Percentiles rank a stretch among this genome's conserved stretches.
Evolutionary conservation across 208 protist genomes (phyloP).

Genomic region (Phytomonas sp.): DNA sequence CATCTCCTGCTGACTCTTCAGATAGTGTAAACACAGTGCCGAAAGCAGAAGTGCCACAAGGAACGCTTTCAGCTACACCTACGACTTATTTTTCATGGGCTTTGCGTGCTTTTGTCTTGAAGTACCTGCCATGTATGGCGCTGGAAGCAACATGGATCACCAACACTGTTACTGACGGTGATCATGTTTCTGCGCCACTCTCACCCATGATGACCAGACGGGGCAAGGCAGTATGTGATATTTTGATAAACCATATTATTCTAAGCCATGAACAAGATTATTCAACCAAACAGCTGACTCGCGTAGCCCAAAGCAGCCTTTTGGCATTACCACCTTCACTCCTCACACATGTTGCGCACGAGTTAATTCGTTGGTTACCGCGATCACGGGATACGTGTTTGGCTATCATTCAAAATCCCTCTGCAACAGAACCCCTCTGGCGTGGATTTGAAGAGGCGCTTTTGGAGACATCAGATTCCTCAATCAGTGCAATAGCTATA

Average conservation of each 20-base stretch:
- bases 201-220: not conserved
- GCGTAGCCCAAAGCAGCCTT: slow-evolving; percentile 1
- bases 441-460: not conserved
- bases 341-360: not conserved
- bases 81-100: not conserved
- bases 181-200: not conserved
- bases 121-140: not conserved
- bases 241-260: not conserved
- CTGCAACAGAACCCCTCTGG: not conserved
- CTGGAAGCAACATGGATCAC: not conserved
- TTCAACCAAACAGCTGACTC: not conserved
- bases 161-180: not conserved
- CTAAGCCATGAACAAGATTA: not conserved
- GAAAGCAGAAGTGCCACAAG: not conserved
- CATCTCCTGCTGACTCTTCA: not conserved
- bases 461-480: not conserved
- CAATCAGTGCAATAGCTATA: not conserved
- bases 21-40: not conserved
- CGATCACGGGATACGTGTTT: not conserved
- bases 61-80: not conserved
- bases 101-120: not conserved
- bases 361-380: not conserved
- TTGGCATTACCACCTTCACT: not conserved
- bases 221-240: not conserved
- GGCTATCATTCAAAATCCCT: not conserved